These are phyloP conservation scores for Trichoderma endophyticum DNA, from an alignment of 2,329 filamentous ascomycete species.

Conservation along the genomic window DNA sequence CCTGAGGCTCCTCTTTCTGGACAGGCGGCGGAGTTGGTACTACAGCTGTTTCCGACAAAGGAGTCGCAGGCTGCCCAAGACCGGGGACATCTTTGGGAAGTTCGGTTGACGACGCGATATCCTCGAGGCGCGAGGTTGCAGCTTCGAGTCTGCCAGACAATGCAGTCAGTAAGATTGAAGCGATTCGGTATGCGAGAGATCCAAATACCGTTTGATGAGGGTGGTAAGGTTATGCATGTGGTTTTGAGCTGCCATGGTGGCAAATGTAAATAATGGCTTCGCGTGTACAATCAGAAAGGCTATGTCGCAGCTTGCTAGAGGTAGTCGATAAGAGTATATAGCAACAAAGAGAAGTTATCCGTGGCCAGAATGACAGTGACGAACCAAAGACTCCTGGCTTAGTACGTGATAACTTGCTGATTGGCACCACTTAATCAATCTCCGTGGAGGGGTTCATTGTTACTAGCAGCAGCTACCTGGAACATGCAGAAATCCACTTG, in stretches of 20 bases:
- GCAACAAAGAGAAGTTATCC: conserved; percentile 8
- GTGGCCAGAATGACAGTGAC: conserved; percentile 3
- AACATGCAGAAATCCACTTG: not conserved
- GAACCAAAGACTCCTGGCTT: conserved; percentile 10
- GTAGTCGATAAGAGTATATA: not conserved
- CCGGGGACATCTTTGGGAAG: conserved; percentile 50
- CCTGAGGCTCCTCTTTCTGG: conserved; percentile 40
- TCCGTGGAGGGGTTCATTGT: not conserved
- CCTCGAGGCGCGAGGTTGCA: conserved; percentile 91
- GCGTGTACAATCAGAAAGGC: not conserved
- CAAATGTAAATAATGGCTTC: not conserved
- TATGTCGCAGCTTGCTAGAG: not conserved
- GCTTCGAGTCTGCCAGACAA: conserved; percentile 76
- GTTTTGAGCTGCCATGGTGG: conserved; percentile 63
- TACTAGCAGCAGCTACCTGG: not conserved
- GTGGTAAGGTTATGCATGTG: conserved; percentile 97
- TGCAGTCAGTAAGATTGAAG: conserved; percentile 39
- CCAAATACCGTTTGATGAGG: conserved; percentile 85
- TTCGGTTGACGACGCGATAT: conserved; percentile 80
- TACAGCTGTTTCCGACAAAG: conserved; percentile 29
- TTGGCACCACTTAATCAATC: not conserved
- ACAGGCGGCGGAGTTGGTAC: conserved; percentile 37
- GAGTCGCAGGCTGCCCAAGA: conserved; percentile 39
- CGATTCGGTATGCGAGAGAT: not conserved
- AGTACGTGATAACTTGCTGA: conserved; percentile 6